A percentile compares a stretch with the other conserved stretches of the same genome.
These are phyloP conservation scores for Dendryphion nanum DNA, from an alignment of 2,329 filamentous ascomycete species.

Conservation along the genomic window DNA sequence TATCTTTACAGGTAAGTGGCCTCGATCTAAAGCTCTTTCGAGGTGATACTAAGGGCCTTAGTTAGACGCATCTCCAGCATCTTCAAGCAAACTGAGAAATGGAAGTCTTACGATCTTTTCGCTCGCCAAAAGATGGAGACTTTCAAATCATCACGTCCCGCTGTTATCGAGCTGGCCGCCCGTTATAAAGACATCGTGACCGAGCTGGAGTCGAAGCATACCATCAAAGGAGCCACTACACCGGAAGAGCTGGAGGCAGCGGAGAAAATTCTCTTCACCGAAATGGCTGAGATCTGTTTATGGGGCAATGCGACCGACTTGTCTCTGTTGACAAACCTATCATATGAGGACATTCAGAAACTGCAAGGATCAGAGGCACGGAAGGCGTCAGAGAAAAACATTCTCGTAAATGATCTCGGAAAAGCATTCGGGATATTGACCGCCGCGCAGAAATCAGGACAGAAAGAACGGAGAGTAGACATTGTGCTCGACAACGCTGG, in stretches of 20 bases:
- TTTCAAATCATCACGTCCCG: slow-evolving; percentile 86
- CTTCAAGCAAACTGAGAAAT: slow-evolving; percentile 74
- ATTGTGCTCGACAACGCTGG: slow-evolving; percentile 97
- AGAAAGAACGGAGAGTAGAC: slow-evolving; percentile 73
- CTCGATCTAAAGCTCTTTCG: too few species aligned
- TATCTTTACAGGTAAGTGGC: slow-evolving; percentile 75
- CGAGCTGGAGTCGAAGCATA: slow-evolving; percentile 60
- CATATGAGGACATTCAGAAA: slow-evolving; percentile 96
- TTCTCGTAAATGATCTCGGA: slow-evolving; percentile 81
- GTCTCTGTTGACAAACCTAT: slow-evolving; percentile 82
- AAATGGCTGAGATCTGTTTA: slow-evolving; percentile 95
- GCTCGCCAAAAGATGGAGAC: slow-evolving; percentile 85
- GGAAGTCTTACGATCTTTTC: slow-evolving; percentile 90
- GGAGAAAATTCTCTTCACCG: slow-evolving; percentile 76
- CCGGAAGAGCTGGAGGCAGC: slow-evolving; percentile 60
- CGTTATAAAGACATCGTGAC: slow-evolving; percentile 72
- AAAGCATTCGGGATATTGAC: slow-evolving; percentile 68
- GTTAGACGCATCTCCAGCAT: slow-evolving; percentile 73
- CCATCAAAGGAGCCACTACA: slow-evolving; percentile 42
- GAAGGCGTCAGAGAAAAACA: slow-evolving; percentile 86
- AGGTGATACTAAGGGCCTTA: too few species aligned
- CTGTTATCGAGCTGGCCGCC: slow-evolving; percentile 77
- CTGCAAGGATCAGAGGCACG: slow-evolving; percentile 85
- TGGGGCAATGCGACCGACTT: slow-evolving; percentile 98
- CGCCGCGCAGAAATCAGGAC: slow-evolving; percentile 62